phyloP scores from a whole-genome alignment of 768 basidiomycete species.

The Artomyces pyxidatus region DNA sequence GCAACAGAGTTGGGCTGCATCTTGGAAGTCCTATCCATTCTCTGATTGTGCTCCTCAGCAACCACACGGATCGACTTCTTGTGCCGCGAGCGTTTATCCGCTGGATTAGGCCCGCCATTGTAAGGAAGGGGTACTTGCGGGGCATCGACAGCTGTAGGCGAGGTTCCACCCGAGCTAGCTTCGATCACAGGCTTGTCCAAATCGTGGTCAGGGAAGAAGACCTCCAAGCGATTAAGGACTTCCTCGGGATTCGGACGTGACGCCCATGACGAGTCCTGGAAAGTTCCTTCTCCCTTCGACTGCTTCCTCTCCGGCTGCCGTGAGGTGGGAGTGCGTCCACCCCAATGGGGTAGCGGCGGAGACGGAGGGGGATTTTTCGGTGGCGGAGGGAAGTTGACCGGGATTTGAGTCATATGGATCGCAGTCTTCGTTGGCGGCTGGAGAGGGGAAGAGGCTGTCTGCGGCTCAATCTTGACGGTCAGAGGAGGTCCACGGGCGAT shows the following conservation, averaged over 20 bases:
- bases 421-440: constrained; percentile 18
- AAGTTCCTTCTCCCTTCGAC: constrained; percentile 41
- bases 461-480: constrained; percentile 15
- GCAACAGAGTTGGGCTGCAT: constrained; percentile 40
- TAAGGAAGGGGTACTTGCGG: constrained; percentile 27
- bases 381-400: constrained; percentile 18
- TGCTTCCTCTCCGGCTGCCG: constrained; percentile 14
- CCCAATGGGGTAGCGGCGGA: constrained; percentile 13
- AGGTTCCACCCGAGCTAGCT: constrained; percentile 68
- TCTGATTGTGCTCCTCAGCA: constrained; percentile 79
- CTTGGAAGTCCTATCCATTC: constrained; percentile 62
- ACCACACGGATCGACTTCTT: constrained; percentile 93
- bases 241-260: constrained; percentile 87
- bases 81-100: constrained; percentile 40
- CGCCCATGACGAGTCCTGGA: constrained; percentile 77
- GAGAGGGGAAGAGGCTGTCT: constrained; percentile 18
- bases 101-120: constrained; percentile 6
- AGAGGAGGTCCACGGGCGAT: constrained; percentile 14
- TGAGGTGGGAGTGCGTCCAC: constrained; percentile 18
- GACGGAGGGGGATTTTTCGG: constrained; percentile 20
- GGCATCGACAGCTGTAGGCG: constrained; percentile 57
- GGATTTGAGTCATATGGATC: constrained; percentile 19
- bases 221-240: constrained; percentile 86
- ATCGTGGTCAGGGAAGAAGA: constrained; percentile 94
- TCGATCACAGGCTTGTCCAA: constrained; percentile 95